phyloP scores from a whole-genome alignment of 331 rosid genomes.

The Spiraea crenata region DNA sequence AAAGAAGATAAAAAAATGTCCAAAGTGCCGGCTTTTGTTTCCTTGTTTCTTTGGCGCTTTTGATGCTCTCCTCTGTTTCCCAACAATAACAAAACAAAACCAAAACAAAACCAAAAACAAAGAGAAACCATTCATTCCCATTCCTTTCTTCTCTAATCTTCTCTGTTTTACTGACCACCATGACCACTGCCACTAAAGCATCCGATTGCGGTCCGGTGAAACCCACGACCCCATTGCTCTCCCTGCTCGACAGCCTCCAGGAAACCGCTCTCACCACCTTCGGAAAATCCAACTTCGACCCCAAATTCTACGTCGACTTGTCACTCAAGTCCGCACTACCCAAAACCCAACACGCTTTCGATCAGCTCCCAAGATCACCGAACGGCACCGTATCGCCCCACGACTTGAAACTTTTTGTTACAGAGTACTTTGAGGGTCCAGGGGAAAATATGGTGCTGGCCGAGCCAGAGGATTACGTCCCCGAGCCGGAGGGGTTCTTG shows the following conservation, averaged over 20 bases:
- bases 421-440: slow-evolving; percentile 38
- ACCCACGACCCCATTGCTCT: slow-evolving; percentile 53
- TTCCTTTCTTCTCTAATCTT: background rate
- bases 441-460: slow-evolving; percentile 60
- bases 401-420: slow-evolving; percentile 36
- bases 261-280: slow-evolving; percentile 47
- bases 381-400: slow-evolving; percentile 38
- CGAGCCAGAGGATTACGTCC: slow-evolving; percentile 57
- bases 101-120: too few relatives aligned
- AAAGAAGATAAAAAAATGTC: too few relatives aligned
- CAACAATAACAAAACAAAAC: too few relatives aligned
- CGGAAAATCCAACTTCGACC: slow-evolving; percentile 48
- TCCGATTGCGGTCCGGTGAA: slow-evolving; percentile 23
- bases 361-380: slow-evolving; percentile 30
- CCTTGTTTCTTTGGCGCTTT: too few relatives aligned
- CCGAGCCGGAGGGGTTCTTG: slow-evolving; percentile 57
- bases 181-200: slow-evolving; percentile 17
- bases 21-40: too few relatives aligned
- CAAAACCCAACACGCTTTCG: slow-evolving; percentile 37
- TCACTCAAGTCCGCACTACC: slow-evolving; percentile 48
- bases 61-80: background rate
- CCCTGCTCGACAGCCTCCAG: slow-evolving; percentile 60
- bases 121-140: background rate
- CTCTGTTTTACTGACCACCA: slow-evolving; percentile 1
- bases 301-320: slow-evolving; percentile 70